phyloP scores from a whole-genome alignment of 2,329 filamentous ascomycete species.

The Thelonectria olida region DNA sequence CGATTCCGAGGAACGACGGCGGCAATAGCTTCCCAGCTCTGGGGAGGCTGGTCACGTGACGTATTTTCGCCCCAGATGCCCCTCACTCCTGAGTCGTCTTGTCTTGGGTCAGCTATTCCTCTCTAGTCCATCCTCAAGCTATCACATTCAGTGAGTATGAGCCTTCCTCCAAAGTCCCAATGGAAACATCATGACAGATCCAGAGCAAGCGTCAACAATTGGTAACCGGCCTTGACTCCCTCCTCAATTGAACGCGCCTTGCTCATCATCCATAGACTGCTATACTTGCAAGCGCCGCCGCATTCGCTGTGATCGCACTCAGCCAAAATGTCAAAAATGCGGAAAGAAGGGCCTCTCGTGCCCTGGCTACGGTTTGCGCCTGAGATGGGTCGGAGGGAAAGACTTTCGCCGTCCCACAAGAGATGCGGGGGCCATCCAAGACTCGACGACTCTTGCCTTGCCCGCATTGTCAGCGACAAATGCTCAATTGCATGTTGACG shows the following conservation, averaged over 20 bases:
- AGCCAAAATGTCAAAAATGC: conserved; percentile 41
- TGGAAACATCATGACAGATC: not conserved
- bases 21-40: too few relatives aligned
- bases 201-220: not conserved
- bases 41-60: too few relatives aligned
- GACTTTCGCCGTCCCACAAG: conserved; percentile 31
- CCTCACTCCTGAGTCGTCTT: too few relatives aligned
- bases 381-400: conserved; percentile 43
- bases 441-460: not conserved
- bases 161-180: not conserved
- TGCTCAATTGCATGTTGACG: not conserved
- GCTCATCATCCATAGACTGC: conserved; percentile 23
- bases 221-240: not conserved
- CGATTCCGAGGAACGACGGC: too few relatives aligned
- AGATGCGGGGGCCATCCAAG: not conserved
- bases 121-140: not conserved
- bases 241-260: not conserved
- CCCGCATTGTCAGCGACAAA: not conserved
- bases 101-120: not conserved
- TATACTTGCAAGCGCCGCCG: conserved; percentile 41
- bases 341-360: conserved; percentile 40
- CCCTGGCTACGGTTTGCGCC: conserved; percentile 37
- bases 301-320: conserved; percentile 40
- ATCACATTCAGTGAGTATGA: not conserved
- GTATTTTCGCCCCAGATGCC: too few relatives aligned